Evolutionary conservation across 1,284 basidiomycete genomes (phyloP), one percentile per base, ranked within the genome.

Genomic region (Cryptococcus amylolentus): DNA sequence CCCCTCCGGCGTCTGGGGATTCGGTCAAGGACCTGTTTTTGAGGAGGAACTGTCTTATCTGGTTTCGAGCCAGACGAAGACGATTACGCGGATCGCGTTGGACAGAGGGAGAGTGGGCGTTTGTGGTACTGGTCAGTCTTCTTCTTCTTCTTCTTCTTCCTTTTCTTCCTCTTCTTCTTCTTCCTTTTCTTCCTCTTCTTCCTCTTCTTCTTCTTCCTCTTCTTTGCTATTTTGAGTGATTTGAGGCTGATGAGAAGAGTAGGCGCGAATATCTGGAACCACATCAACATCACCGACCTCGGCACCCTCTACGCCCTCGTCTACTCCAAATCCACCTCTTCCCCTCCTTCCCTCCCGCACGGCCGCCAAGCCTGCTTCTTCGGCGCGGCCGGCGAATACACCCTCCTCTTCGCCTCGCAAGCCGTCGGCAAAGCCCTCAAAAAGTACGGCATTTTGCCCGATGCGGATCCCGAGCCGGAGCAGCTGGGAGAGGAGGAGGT

Each of bases 1-100:
- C 4, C 77, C 77, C 2, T 73, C 74, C 5, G 77, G 73, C 16
- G 78, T 79, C 58, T 79, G 75, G 62, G 77, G 75, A 13, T 58
- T 67, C 44, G 68, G 69, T 26, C 56, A 69, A n/a, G 71, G 70
- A 10, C 31, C 31, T 10, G 65, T 71, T 38, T 68, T 62, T 20
- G 67, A 69, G n/a, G 62, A 63, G 51, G 69, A 67, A 26, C 63
- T 78, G 26, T 63, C 63, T 35, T 71, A 75, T 63, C 60, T 62
- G 14, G 64, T 66, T 56, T 68, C 65, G 6, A 64, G 66, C 28
- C 73, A 75, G 61, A 70, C 75, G 40, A 73, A 75, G 13, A 55
- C 56, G 28, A 55, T 72, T 42, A 69, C 73, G 54, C 63, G 67
- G 63, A 66, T 70, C 23, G 67, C 67, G 37, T 54, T 76, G 16